Conservation (phyloP, 2,329 filamentous ascomycete species). For the Colletotrichum limetticola region DNA sequence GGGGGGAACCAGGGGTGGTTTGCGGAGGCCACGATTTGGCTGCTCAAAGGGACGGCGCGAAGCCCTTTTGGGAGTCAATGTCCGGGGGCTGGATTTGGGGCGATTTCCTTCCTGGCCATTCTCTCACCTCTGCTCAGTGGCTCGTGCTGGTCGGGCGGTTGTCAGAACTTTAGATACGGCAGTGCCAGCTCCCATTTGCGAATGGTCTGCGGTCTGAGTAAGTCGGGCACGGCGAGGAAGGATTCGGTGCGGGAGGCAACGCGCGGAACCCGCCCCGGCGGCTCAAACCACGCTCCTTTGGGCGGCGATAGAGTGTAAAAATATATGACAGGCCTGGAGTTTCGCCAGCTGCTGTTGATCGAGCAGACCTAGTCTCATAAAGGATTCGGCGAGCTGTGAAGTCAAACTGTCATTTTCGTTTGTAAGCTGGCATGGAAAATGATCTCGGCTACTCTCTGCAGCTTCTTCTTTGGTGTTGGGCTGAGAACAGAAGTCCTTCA, state of each 20-base stretch:
- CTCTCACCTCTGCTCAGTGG: too few species aligned
- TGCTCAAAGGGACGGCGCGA: neutral
- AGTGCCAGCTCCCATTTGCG: neutral
- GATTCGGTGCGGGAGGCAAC: neutral
- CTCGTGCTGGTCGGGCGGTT: neutral
- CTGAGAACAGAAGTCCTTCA: neutral
- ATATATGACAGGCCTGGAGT: neutral
- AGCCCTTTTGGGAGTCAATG: conserved; percentile 20
- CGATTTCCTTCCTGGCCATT: neutral
- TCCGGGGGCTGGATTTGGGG: conserved; percentile 17
- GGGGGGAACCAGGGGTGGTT: neutral
- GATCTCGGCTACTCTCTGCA: neutral
- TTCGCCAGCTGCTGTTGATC: neutral
- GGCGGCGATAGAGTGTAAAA: neutral
- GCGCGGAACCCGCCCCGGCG: neutral
- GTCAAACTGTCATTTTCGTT: neutral
- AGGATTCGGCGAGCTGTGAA: neutral
- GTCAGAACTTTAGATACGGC: conserved; percentile 5
- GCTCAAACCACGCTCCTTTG: neutral
- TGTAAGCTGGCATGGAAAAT: neutral
- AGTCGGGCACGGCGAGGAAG: neutral
- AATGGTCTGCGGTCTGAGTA: neutral
- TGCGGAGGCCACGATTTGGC: neutral
- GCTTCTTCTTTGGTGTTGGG: conserved; percentile 5
- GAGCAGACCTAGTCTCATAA: neutral